Conservation (phyloP, 257 asterid species). For the Misopates orontium region DNA sequence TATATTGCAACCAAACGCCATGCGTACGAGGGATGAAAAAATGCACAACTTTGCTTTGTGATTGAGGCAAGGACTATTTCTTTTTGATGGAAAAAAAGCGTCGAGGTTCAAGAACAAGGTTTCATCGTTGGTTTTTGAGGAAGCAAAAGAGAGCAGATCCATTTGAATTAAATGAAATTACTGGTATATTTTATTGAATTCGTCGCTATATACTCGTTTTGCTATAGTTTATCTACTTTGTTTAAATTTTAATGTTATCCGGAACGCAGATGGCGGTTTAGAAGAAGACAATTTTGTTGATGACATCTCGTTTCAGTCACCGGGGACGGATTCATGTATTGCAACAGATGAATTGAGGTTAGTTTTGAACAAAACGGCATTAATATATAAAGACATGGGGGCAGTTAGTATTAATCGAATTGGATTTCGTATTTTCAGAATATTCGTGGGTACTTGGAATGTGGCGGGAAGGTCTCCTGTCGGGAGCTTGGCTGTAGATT, state of each 20-base stretch:
- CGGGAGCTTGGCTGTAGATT: conserved; percentile 76
- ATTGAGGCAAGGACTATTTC: conserved; percentile 24
- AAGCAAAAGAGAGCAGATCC: conserved; percentile 58
- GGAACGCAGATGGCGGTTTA: conserved; percentile 43
- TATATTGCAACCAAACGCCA: conserved; percentile 22
- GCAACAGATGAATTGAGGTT: conserved; percentile 59
- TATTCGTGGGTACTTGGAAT: conserved; percentile 95
- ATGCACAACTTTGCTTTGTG: conserved; percentile 22
- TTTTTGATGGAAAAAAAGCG: conserved; percentile 55
- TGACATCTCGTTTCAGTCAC: conserved; percentile 28
- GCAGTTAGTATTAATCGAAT: background rate
- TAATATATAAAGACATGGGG: background rate
- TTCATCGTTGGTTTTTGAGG: conserved; percentile 64
- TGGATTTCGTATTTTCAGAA: conserved; percentile 41
- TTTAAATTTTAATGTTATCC: background rate
- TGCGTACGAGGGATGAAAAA: conserved; percentile 13
- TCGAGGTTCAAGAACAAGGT: conserved; percentile 36
- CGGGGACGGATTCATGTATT: conserved; percentile 49
- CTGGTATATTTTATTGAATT: conserved; percentile 41
- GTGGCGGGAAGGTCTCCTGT: conserved; percentile 91
- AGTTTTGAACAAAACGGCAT: conserved; percentile 11
- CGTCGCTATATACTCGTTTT: background rate
- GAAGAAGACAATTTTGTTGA: conserved; percentile 43
- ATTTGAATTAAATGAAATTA: conserved; percentile 32
- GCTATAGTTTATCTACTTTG: background rate